Base-by-base conservation (phyloP, 2,329 filamentous ascomycete genomes). In the Aspergillus ochraceoroseus region DNA sequence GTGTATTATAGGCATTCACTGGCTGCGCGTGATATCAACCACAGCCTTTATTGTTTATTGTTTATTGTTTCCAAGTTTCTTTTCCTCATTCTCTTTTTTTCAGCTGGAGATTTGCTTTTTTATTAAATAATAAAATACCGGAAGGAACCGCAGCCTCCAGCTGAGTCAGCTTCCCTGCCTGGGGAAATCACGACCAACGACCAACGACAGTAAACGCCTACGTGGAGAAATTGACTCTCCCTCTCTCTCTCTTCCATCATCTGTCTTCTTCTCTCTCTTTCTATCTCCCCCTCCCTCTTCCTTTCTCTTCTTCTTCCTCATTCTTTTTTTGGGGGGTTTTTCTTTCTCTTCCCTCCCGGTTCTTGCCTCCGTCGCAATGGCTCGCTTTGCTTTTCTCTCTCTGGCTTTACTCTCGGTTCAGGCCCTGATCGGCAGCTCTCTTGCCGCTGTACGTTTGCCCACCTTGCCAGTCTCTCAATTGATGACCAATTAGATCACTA, bases 341-440 rank as follows among this genome's bases (percentile, higher is more conserved):
- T 28, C 35, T 42, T 34, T 44, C 41, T 41, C 23, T 32, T 47
- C 29, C 12, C 32, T 46, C 36, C 29, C 19, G n/a, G n/a, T 26
- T 18, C 19, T 34, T 26, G 5, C 25, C 39, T 36, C 25, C 22
- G 22, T 43, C 65, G 72, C 63, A 62, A 92, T 92, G 86, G 79
- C 82, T 70, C 79, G 77, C 61, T 75, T 86, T 67, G 82, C 80
- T 70, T 75, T 85, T 58, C 79, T 85, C 55, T 74, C 83, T 44
- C 70, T 90, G 57, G 81, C 82, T 55, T 69, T 89, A 48, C 71
- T 87, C 66, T 83, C 84, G 47, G 70, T 86, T 56, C 77, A 80
- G 63, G 75, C 82, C 53, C 70, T 84, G 51, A 74, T 78, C 63
- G 80, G 76, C 56, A 73, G 79, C 55, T 80, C 80, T 45, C 75